Percentiles rank a stretch among this genome's conserved stretches.
Conservation (phyloP, 108 stramenopile species). For the Pseudonitzschia multiseries region DNA sequence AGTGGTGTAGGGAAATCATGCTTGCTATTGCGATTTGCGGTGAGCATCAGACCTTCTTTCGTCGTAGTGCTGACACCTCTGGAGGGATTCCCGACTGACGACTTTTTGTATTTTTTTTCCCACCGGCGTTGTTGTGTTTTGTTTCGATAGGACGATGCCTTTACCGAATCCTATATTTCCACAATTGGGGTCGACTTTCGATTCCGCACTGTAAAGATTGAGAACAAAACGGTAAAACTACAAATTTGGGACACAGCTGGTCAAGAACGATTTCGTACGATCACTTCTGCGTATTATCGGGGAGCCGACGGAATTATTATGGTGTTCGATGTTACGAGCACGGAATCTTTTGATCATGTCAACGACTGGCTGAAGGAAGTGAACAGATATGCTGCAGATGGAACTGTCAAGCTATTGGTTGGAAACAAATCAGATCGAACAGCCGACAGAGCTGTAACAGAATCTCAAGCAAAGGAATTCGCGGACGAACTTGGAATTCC, state of each 20-base stretch:
- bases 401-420: slow-evolving; percentile 93
- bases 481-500: slow-evolving; percentile 96
- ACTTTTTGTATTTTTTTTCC: neutral
- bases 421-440: slow-evolving; percentile 95
- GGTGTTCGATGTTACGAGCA: slow-evolving; percentile 96
- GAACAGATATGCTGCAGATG: slow-evolving; percentile 96
- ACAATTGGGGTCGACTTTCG: slow-evolving; percentile 99
- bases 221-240: slow-evolving; percentile 95
- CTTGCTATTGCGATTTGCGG: slow-evolving; percentile 96
- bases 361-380: slow-evolving; percentile 99
- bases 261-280: slow-evolving; percentile 98
- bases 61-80: neutral
- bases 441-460: slow-evolving; percentile 87
- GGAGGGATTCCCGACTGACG: neutral
- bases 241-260: slow-evolving; percentile 99
- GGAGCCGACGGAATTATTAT: slow-evolving; percentile 97
- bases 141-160: slow-evolving; percentile 88
- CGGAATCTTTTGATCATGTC: slow-evolving; percentile 97
- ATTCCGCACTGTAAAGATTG: slow-evolving; percentile 96
- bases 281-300: slow-evolving; percentile 96
- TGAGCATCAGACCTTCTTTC: slow-evolving; percentile 34
- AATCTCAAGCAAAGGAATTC: slow-evolving; percentile 92
- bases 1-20: slow-evolving; percentile 99
- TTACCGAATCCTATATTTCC: slow-evolving; percentile 98
- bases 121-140: neutral